These are phyloP conservation scores for Dactylis glomerata DNA, from an alignment of 176 grass and related monocot genomes.

Conservation along the genomic window DNA sequence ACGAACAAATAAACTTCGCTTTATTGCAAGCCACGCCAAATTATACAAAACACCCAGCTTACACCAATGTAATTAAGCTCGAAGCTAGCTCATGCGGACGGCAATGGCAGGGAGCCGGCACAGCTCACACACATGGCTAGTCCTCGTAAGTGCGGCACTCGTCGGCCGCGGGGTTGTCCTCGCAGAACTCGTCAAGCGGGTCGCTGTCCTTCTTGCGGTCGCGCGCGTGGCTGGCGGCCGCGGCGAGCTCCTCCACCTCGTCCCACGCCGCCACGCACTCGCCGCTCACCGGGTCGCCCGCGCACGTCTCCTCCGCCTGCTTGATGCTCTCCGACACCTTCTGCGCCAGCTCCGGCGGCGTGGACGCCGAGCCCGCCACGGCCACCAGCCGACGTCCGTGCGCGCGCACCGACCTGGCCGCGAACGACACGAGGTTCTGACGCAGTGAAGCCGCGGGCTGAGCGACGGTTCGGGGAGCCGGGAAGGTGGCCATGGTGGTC, in stretches of 20 bases:
- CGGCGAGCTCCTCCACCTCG: constrained; percentile 95
- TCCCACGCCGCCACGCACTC: constrained; percentile 96
- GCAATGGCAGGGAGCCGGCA: neutral
- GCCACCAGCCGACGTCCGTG: constrained; percentile 25
- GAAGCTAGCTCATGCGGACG: constrained; percentile 7
- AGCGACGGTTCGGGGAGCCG: constrained; percentile 13
- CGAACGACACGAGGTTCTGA: constrained; percentile 31
- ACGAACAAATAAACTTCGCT: constrained; percentile 6
- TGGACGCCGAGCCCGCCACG: constrained; percentile 29
- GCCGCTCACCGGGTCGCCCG: constrained; percentile 44
- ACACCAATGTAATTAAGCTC: neutral
- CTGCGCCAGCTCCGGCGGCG: constrained; percentile 59
- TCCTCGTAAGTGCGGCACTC: constrained; percentile 96
- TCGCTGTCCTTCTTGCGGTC: constrained; percentile 66
- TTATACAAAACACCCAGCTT: constrained; percentile 27
- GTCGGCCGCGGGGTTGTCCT: constrained; percentile 81
- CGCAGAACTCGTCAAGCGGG: constrained; percentile 84
- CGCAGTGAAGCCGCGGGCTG: neutral
- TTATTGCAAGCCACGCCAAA: constrained; percentile 41
- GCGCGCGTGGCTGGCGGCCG: constrained; percentile 71
- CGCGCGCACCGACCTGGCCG: neutral
- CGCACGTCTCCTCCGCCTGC: constrained; percentile 76
- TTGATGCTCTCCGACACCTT: constrained; percentile 95
- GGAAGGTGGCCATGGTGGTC: constrained; percentile 29
- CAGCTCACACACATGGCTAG: constrained; percentile 7